Base-by-base conservation (phyloP, 2,329 filamentous ascomycete species). In the Cadophora sp. region DNA sequence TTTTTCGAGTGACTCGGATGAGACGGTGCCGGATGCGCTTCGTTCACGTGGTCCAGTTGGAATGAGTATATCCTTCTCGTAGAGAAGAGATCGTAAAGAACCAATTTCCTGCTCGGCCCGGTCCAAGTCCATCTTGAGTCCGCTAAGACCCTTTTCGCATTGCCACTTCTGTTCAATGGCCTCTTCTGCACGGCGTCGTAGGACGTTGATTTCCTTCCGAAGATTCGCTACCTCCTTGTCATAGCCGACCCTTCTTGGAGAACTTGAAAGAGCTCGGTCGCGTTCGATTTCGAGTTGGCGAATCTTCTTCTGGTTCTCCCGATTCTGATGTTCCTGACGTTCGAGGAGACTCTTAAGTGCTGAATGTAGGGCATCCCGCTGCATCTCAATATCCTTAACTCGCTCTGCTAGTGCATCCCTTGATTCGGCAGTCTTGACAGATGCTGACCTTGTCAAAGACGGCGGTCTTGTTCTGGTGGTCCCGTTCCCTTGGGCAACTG, bases 111-210 rank as follows among this genome's bases (percentile, higher is more conserved):
- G 92, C 79, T 97, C 93, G 29, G 96, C 94, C 70, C 94, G 92
- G 79, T 98, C 96, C 51, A 99, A 87, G 77, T 98, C 95, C 92
- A 97, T 97, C 82, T 97, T 97, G 66, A 98, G 82, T 65, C 94
- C 93, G 63, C 89, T 87, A 1, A 98, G 83, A 22, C 93, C 93
- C 81, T 97, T 97, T 80, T 97, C 95, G 70, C 94, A 95, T 77
- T 97, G 92, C 91, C 93, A 98, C 80, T 98, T 98, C 76, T 97
- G 92, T 77, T 97, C 93, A 16, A 98, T 86, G 19, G 95, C 95
- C 72, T 98, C 95, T 75, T 99, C 95, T 34, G 95, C 95, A 64
- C 96, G 89, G 70, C 91, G 91, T 53, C 96, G 90, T 66, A 99
- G 85, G 19, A 91, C 87, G 62, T 92, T 92, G 70, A 99, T 92